Conservation (phyloP, 805 yeast species). For the Metschnikowia similis region DNA sequence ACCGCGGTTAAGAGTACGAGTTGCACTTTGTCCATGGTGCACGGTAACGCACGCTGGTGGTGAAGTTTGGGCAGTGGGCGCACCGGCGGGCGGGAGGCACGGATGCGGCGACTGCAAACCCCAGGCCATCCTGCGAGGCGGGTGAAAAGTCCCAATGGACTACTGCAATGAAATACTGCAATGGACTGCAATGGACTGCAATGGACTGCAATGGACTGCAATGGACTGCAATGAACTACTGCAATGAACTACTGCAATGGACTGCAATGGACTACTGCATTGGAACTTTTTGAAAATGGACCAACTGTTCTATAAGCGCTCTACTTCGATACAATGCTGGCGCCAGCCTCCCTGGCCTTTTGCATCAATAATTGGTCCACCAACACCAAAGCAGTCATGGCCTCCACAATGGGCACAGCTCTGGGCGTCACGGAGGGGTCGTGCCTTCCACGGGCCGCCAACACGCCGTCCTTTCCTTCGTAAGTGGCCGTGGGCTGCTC, state of each 20-base stretch:
- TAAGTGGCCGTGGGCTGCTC: constrained; percentile 86
- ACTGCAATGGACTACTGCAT: too few species aligned
- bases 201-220: too few species aligned
- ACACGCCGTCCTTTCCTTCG: constrained; percentile 80
- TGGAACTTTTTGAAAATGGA: too few species aligned
- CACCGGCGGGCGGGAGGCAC: background rate
- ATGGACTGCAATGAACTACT: too few species aligned
- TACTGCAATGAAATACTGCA: too few species aligned
- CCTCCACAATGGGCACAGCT: constrained; percentile 97
- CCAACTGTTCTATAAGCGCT: background rate
- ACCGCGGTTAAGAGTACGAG: constrained; percentile 12
- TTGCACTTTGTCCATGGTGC: constrained; percentile 15
- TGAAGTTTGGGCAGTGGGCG: background rate
- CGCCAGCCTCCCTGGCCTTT: constrained; percentile 61
- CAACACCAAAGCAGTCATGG: constrained; percentile 93
- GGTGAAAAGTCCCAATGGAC: too few species aligned
- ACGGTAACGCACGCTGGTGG: background rate
- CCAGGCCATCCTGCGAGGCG: too few species aligned
- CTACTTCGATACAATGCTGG: constrained; percentile 8
- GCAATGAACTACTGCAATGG: too few species aligned
- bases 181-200: too few species aligned
- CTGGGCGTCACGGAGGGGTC: constrained; percentile 98
- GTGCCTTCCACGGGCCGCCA: constrained; percentile 97
- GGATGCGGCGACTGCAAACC: background rate
- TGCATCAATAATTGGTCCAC: constrained; percentile 85